A percentile compares a stretch with the other conserved stretches of the same genome.
phyloP scores from a whole-genome alignment of 805 yeast species.

The Hagleromyces aurorensis region DNA sequence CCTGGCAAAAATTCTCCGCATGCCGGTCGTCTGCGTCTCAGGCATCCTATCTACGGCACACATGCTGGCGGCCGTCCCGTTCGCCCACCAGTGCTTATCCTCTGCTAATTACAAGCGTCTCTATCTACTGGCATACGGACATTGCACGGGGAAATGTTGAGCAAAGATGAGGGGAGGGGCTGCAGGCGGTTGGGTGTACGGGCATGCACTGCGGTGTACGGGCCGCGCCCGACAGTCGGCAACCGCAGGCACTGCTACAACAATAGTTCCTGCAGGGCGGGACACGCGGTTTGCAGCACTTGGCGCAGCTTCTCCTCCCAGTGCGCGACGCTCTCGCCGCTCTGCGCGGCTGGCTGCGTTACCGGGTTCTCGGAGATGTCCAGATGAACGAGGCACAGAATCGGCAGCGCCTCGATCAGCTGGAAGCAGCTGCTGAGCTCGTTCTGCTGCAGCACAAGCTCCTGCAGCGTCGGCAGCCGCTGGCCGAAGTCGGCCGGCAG shows the following conservation, averaged over 20 bases:
- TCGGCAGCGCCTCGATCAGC: slow-evolving; percentile 11
- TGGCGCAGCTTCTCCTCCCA: slow-evolving; percentile 1
- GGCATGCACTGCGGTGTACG: too few relatives aligned
- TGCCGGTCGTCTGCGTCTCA: too few relatives aligned
- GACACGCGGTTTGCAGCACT: slow-evolving; percentile 5
- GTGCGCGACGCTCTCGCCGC: neutral
- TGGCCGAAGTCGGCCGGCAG: slow-evolving; percentile 9
- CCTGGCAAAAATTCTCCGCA: too few relatives aligned
- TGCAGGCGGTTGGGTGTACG: too few relatives aligned
- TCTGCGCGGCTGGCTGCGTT: slow-evolving; percentile 1
- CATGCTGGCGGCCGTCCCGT: too few relatives aligned
- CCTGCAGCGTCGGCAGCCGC: slow-evolving; percentile 12
- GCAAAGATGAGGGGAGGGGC: too few relatives aligned
- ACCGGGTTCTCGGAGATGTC: slow-evolving; percentile 14
- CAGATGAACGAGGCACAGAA: slow-evolving; percentile 9
- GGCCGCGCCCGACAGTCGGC: slow-evolving; percentile 1
- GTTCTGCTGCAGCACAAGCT: slow-evolving; percentile 14
- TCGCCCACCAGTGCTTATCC: too few relatives aligned
- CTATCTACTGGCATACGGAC: too few relatives aligned
- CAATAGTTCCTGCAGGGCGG: slow-evolving; percentile 3
- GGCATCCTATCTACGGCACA: too few relatives aligned
- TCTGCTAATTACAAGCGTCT: too few relatives aligned
- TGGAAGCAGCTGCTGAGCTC: slow-evolving; percentile 9
- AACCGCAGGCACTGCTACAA: slow-evolving; percentile 1
- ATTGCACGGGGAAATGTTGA: too few relatives aligned